Percentiles rank a stretch among this genome's conserved stretches.
phyloP scores from a whole-genome alignment of 306 rosid species.

The Lithocarpus polystachyus region DNA sequence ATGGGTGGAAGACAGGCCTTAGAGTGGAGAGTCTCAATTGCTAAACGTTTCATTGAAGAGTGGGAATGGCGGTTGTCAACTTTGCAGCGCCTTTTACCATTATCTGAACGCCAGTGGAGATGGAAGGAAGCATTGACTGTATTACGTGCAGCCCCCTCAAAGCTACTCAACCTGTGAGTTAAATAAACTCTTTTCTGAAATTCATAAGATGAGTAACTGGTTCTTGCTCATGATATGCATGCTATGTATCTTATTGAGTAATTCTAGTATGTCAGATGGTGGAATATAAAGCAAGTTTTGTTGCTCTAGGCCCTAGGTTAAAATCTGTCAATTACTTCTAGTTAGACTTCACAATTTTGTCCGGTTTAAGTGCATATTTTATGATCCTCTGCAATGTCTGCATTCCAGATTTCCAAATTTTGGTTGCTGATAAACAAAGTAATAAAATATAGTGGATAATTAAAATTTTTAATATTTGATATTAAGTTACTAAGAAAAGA shows the following conservation, averaged over 20 bases:
- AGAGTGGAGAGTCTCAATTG: slow-evolving; percentile 83
- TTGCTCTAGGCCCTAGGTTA: not conserved
- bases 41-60: slow-evolving; percentile 84
- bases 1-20: slow-evolving; percentile 74
- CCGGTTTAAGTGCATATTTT: not conserved
- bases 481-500: not conserved
- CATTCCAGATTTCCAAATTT: not conserved
- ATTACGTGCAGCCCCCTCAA: slow-evolving; percentile 94
- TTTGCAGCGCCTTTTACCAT: slow-evolving; percentile 90
- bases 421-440: not conserved
- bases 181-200: not conserved
- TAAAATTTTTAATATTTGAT: not conserved
- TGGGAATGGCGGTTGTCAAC: slow-evolving; percentile 99
- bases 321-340: not conserved
- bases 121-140: slow-evolving; percentile 96
- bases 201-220: not conserved
- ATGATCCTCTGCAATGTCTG: not conserved
- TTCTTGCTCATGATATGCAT: not conserved
- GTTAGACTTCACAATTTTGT: not conserved
- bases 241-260: not conserved
- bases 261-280: not conserved
- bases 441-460: not conserved
- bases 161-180: slow-evolving; percentile 95
- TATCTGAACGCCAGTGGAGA: slow-evolving; percentile 90
- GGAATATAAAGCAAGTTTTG: not conserved